Conservation (phyloP, 2,329 filamentous ascomycete genomes). For the Fonsecaea multimorphosa region DNA sequence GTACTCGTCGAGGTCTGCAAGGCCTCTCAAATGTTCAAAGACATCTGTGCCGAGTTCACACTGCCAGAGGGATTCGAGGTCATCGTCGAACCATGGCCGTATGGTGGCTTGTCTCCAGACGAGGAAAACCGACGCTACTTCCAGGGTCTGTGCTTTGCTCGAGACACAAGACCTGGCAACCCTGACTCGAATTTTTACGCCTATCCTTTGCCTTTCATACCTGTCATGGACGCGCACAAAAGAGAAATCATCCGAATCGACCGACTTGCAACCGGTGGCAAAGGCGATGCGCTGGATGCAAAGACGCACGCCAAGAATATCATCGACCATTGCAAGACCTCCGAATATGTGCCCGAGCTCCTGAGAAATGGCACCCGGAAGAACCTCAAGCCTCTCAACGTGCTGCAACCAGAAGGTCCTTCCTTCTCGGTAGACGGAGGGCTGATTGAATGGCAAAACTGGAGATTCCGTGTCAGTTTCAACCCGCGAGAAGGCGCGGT, state of each 20-base stretch:
- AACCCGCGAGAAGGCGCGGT: slow-evolving; percentile 68
- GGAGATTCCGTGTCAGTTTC: slow-evolving; percentile 70
- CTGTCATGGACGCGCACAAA: slow-evolving; percentile 64
- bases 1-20: slow-evolving; percentile 57
- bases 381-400: slow-evolving; percentile 72
- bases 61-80: slow-evolving; percentile 61
- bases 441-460: slow-evolving; percentile 68
- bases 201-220: slow-evolving; percentile 65
- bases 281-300: slow-evolving; percentile 55
- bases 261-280: slow-evolving; percentile 60
- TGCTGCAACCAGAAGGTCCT: slow-evolving; percentile 72
- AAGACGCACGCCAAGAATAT: slow-evolving; percentile 52
- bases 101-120: slow-evolving; percentile 58
- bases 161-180: slow-evolving; percentile 54
- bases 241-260: slow-evolving; percentile 64
- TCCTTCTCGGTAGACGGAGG: slow-evolving; percentile 65
- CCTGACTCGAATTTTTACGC: slow-evolving; percentile 67
- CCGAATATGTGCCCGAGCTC: slow-evolving; percentile 60
- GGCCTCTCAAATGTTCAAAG: slow-evolving; percentile 59
- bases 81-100: slow-evolving; percentile 61
- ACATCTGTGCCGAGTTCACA: slow-evolving; percentile 58
- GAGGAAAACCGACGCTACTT: slow-evolving; percentile 59
- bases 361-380: slow-evolving; percentile 55
- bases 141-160: slow-evolving; percentile 62
- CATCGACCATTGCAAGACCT: slow-evolving; percentile 59